Conservation (phyloP, 805 yeast species). For the Candida berthetii region DNA sequence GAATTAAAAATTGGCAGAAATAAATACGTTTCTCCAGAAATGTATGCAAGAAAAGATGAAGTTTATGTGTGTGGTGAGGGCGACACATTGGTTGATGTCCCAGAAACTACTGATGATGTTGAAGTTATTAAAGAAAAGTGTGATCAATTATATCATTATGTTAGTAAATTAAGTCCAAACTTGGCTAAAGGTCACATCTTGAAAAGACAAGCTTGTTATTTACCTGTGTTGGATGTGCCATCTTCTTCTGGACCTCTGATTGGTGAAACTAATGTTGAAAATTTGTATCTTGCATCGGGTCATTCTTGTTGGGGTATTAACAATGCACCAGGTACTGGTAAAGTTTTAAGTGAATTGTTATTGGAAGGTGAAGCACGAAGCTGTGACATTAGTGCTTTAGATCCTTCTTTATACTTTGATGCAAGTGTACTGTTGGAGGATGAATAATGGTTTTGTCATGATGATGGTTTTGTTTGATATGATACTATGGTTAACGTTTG, state of each 20-base stretch:
- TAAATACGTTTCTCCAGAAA: slow-evolving; percentile 82
- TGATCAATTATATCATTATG: slow-evolving; percentile 78
- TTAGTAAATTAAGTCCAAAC: slow-evolving; percentile 66
- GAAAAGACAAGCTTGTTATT: slow-evolving; percentile 88
- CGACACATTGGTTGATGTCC: slow-evolving; percentile 82
- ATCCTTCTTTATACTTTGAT: slow-evolving; percentile 84
- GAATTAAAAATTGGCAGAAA: slow-evolving; percentile 70
- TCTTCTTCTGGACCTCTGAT: slow-evolving; percentile 89
- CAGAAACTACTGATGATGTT: slow-evolving; percentile 92
- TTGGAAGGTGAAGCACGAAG: slow-evolving; percentile 76
- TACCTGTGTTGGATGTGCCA: slow-evolving; percentile 92
- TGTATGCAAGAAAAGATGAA: slow-evolving; percentile 92
- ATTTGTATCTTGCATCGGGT: slow-evolving; percentile 79
- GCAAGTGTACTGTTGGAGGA: slow-evolving; percentile 36
- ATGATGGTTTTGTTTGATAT: background rate
- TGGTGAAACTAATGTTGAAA: slow-evolving; percentile 86
- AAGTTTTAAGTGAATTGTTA: slow-evolving; percentile 79
- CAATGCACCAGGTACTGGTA: slow-evolving; percentile 97
- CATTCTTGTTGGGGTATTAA: slow-evolving; percentile 99
- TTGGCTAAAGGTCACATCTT: slow-evolving; percentile 69
- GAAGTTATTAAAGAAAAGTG: slow-evolving; percentile 84
- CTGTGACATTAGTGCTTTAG: slow-evolving; percentile 76
- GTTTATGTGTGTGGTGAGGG: slow-evolving; percentile 98
- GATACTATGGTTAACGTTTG: no score
- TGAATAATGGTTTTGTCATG: background rate